Base-by-base conservation (phyloP, 2,329 filamentous ascomycete species). In the Trichoderma koningii region DNA sequence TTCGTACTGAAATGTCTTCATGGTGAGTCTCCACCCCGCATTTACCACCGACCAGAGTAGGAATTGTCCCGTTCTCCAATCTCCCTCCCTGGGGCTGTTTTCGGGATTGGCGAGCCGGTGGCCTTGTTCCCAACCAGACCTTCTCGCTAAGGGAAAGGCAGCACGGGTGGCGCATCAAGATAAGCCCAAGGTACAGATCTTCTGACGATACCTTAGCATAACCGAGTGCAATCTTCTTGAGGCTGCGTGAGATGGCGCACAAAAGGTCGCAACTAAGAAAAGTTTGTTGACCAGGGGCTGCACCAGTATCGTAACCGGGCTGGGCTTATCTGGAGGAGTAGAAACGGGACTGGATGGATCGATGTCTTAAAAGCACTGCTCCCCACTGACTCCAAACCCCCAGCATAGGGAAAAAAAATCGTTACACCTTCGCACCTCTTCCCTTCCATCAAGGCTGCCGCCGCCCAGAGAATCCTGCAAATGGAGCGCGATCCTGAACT, bases 401-500 rank as follows among this genome's bases (percentile, higher is more conserved):
- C 23, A n/a, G 50, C 50, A 7, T n/a, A 34, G 23, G 15, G 6
- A 26, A 21, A 34, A 42, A 47, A 60, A 45, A n/a, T 47, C n/a
- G 61, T 48, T 48, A 21, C 51, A n/a, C 10, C 10, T 6, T 45
- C n/a, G 12, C 9, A 42, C 30, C 52, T 44, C 4, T 56, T 34
- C 44, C 30, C 42, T 30, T 12, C n/a, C 30, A 42, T 34, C 52
- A 21, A n/a, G 44, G 52, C 21, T n/a, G 21, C 26, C 21, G 26
- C 26, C 23, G 44, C 10, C 34, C 17, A 2, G 34, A 38, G 34
- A 21, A 44, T 44, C 17, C 48, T 42, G 10, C 10, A 50, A 1
- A 64, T 64, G 61, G 61, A 64, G 17, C 56, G 28, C 52, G 61
- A 64, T 34, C 61, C 44, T 7, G 61, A 64, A 42, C 47, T 48